Conservation (phyloP, 768 basidiomycete species). For the Kockovaella imperatae region DNA sequence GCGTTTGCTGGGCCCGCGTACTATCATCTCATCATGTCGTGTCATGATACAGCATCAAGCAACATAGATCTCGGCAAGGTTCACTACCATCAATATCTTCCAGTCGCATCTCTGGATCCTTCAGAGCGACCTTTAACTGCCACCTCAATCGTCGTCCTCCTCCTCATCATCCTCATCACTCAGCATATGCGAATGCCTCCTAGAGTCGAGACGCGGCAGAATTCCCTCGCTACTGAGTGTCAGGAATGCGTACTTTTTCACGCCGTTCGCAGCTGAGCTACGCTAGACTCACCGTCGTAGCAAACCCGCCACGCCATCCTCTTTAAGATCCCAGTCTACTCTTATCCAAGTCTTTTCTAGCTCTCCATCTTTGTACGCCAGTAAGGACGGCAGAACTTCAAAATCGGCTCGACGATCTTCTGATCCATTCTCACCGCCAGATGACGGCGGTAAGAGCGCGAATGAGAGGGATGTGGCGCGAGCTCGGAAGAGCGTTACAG, state of each 20-base stretch:
- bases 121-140: no score
- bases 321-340: constrained; percentile 38
- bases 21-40: no score
- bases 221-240: constrained; percentile 12
- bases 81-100: no score
- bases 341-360: constrained; percentile 36
- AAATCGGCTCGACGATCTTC: constrained; percentile 30
- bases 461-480: constrained; percentile 33
- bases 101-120: no score
- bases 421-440: constrained; percentile 12
- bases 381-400: constrained; percentile 39
- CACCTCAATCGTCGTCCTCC: not conserved
- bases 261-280: no score
- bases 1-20: no score
- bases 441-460: constrained; percentile 25
- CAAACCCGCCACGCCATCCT: constrained; percentile 35
- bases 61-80: no score
- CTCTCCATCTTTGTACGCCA: constrained; percentile 41
- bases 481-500: constrained; percentile 26
- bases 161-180: not conserved
- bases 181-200: not conserved
- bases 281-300: constrained; percentile 9
- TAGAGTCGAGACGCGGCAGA: constrained; percentile 3
- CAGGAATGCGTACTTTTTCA: no score
- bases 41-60: no score